Evolutionary conservation across 106 monocot species (phyloP), one percentile per base, ranked within the genome.

Genomic region (Hemerocallis citrina): DNA sequence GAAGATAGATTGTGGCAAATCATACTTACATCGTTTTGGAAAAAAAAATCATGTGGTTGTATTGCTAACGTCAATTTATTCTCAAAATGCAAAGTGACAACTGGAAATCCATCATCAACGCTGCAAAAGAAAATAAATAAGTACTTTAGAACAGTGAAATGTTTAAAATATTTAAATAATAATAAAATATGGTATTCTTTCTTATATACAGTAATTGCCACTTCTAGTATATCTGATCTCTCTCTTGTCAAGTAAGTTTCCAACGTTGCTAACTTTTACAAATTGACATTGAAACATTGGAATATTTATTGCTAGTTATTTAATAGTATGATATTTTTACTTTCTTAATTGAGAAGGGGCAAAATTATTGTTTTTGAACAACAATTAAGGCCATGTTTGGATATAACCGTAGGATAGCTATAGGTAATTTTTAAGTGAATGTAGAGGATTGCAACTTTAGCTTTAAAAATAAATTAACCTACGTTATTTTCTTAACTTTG

Each of bases 31-130:
- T 65, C 59, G 55, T 70, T 71, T 63, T 70, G 37, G 35, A 86
- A 81, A 50, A 86, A 71, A 59, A 81, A 86, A 45, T 86, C 85
- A 71, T 77, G 74, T 0, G 85, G 85, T 62, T 81, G 65, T 22
- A 81, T 72, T 60, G 48, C 65, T 61, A 86, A 59, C 7, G 57
- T 27, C 43, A 81, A 61, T 24, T 66, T 71, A 34, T 71, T 59
- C 57, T 77, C 85, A 72, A 86, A 86, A 65, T 71, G 70, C 28
- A 86, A 74, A 48, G 68, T 86, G 30, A 86, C 65, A 38, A 63
- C 31, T 15, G 85, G 80, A 69, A 86, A 86, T 39, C 30, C 74
- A 64, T 72, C 59, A 64, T 86, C 80, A 20, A 86, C 59, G 49
- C 85, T 86, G 81, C 74, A 82, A 77, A 32, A 14, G 52, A 22